Percentiles rank a stretch among this genome's conserved stretches.
Conservation (phyloP, 306 rosid species). For the Ceratonia siliqua region DNA sequence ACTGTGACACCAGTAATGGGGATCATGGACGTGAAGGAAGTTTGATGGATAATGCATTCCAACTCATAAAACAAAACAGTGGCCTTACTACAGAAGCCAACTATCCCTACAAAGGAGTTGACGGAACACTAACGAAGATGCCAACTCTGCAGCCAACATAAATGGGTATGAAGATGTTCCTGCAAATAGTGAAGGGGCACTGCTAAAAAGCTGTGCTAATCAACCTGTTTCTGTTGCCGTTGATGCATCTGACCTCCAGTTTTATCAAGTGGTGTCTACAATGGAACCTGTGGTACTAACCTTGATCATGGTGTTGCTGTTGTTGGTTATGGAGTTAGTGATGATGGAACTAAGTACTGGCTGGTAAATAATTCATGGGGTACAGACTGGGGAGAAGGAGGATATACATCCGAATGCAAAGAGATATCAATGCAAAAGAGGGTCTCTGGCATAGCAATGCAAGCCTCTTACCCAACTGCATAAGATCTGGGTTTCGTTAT, state of each 20-base stretch:
- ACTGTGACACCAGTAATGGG: neutral
- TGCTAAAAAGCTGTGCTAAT: constrained; percentile 20
- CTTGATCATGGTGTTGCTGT: constrained; percentile 31
- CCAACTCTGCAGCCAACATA: neutral
- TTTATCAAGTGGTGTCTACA: constrained; percentile 20
- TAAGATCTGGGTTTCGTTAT: too few relatives aligned
- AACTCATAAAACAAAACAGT: neutral
- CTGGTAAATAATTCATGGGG: constrained; percentile 40
- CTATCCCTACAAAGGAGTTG: constrained; percentile 13
- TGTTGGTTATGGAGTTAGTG: constrained; percentile 28
- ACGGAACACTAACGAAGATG: neutral
- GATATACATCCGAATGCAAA: constrained; percentile 25
- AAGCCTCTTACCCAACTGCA: neutral
- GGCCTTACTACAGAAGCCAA: constrained; percentile 13
- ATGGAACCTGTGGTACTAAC: constrained; percentile 28
- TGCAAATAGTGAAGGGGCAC: neutral
- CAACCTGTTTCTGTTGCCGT: constrained; percentile 32
- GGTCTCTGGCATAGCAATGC: constrained; percentile 40
- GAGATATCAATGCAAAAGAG: constrained; percentile 13
- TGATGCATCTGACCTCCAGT: neutral
- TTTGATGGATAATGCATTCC: constrained; percentile 16
- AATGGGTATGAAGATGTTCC: constrained; percentile 15
- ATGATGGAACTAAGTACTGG: constrained; percentile 31
- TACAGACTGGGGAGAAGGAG: constrained; percentile 25
- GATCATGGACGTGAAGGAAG: constrained; percentile 14